Conservation (phyloP, 257 asterid genomes). For the Paulownia fortunei region DNA sequence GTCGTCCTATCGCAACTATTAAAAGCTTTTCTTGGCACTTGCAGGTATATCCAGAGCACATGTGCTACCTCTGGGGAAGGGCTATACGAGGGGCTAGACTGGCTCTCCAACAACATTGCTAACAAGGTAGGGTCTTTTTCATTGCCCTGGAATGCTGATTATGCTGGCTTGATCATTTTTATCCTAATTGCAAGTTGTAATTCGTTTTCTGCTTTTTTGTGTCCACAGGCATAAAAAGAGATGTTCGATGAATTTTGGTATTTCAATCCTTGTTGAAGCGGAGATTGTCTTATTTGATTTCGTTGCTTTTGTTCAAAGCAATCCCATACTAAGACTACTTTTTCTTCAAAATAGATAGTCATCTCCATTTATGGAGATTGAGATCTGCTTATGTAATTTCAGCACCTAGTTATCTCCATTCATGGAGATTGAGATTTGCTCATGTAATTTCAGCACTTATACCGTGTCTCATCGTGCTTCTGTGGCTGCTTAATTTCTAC, state of each 20-base stretch:
- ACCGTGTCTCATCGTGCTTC: too few relatives aligned
- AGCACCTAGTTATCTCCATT: too few relatives aligned
- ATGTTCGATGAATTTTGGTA: slow-evolving; percentile 34
- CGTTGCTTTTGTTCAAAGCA: slow-evolving; percentile 20
- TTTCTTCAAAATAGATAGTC: not conserved
- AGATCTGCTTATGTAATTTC: slow-evolving; percentile 24
- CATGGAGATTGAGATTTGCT: too few relatives aligned
- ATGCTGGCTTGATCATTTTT: not conserved
- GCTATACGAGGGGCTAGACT: slow-evolving; percentile 70
- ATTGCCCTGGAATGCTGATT: not conserved
- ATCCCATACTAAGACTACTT: not conserved
- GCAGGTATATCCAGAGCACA: slow-evolving; percentile 78
- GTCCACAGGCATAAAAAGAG: slow-evolving; percentile 46
- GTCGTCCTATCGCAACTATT: not conserved
- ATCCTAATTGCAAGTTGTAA: not conserved
- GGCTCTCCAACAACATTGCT: slow-evolving; percentile 81
- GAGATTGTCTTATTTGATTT: slow-evolving; percentile 33
- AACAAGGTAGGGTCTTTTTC: slow-evolving; percentile 47
- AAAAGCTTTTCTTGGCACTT: not conserved
- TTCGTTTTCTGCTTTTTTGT: slow-evolving; percentile 1
- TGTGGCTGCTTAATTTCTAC: too few relatives aligned
- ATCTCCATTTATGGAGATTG: slow-evolving; percentile 18
- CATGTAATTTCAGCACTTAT: too few relatives aligned
- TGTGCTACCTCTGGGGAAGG: slow-evolving; percentile 82
- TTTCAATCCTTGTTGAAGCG: slow-evolving; percentile 37